Base-by-base conservation (phyloP, 352 stramenopile species). In the Elongisporangium prolatum region DNA sequence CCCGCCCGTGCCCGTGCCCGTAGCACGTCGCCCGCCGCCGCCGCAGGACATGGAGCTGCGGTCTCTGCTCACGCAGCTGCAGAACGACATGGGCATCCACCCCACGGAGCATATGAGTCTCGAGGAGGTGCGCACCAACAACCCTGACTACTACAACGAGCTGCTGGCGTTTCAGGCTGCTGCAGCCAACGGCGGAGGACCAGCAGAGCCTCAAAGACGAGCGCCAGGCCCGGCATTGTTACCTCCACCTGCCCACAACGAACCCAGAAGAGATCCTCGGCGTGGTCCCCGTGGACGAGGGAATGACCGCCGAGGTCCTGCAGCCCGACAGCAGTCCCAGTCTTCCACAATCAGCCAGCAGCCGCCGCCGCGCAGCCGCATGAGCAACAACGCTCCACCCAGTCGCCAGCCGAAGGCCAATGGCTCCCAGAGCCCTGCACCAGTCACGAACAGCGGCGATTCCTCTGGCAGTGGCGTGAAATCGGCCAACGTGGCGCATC, bases 21-120 rank as follows among this genome's bases (percentile, higher is more conserved):
- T 28, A 17, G n/a, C 18, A 9, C 24, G 13, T 47, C 52, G 63
- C 21, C 38, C 50, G 3, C 59, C 75, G 24, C 69, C 80, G 52
- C 69, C 86, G 47, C 68, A 89, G 44, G 85, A 95, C 55, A 82
- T 92, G 78, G 84, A 91, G 63, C 68, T 95, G 25, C 81, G 86
- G 3, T 80, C 75, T 10, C 71, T 95, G 48, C 69, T 95, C 20
- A 92, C 83, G 22, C 50, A 80, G 64, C 67, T 95, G 22, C 86
- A 95, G 65, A 95, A 93, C 50, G 86, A 95, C 48, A 92, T 93
- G 80, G 80, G 75, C 2, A 92, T 95, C 56, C 86, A 95, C 59
- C 86, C 86, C 49, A 91, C 84, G 1, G 75, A 93, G 60, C 86
- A 95, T 67, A 84, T 95, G 72, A 84, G 78, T 54, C 70, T 95